Evolutionary conservation across 2,329 filamentous ascomycete genomes (phyloP).

Genomic region (Beauveria asiatica): DNA sequence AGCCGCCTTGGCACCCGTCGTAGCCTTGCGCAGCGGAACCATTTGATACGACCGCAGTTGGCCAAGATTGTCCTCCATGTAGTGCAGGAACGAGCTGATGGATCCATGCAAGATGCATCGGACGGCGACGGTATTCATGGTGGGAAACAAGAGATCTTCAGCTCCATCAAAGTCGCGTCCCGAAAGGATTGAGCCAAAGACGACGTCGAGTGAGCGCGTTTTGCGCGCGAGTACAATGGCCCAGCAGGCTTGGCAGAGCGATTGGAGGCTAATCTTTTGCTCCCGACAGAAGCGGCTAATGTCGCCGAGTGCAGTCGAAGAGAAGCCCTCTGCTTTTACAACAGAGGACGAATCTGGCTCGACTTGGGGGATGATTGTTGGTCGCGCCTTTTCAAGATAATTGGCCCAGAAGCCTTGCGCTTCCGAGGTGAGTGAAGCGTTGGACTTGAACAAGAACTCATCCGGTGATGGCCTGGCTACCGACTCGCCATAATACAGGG

Average conservation of each 20-base stretch:
- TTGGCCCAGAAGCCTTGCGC: conserved; percentile 59
- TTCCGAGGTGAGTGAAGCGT: conserved; percentile 15
- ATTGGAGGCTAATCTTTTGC: conserved; percentile 64
- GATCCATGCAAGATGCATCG: conserved; percentile 65
- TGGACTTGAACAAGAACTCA: conserved; percentile 35
- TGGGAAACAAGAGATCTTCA: conserved; percentile 68
- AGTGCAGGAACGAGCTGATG: conserved; percentile 53
- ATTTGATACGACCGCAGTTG: conserved; percentile 64
- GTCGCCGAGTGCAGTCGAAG: conserved; percentile 10
- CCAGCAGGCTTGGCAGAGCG: conserved; percentile 70
- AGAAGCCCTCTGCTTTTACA: conserved; percentile 13
- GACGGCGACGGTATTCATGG: conserved; percentile 83
- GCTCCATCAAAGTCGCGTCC: conserved; percentile 69
- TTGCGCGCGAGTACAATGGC: conserved; percentile 58
- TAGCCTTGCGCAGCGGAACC: conserved; percentile 65
- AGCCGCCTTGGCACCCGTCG: conserved; percentile 32
- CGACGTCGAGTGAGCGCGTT: conserved; percentile 59
- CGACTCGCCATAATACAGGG: conserved; percentile 48
- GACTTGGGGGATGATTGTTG: conserved; percentile 24
- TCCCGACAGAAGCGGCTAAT: conserved; percentile 52
- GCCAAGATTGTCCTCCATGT: conserved; percentile 63
- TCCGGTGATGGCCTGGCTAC: conserved; percentile 39
- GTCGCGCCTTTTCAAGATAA: conserved; percentile 46
- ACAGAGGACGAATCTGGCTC: background rate
- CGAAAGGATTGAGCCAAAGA: conserved; percentile 76